Percentiles rank a stretch among this genome's conserved stretches.
Conservation (phyloP, 169 alveolate genomes). For the Plasmodium fragile region DNA sequence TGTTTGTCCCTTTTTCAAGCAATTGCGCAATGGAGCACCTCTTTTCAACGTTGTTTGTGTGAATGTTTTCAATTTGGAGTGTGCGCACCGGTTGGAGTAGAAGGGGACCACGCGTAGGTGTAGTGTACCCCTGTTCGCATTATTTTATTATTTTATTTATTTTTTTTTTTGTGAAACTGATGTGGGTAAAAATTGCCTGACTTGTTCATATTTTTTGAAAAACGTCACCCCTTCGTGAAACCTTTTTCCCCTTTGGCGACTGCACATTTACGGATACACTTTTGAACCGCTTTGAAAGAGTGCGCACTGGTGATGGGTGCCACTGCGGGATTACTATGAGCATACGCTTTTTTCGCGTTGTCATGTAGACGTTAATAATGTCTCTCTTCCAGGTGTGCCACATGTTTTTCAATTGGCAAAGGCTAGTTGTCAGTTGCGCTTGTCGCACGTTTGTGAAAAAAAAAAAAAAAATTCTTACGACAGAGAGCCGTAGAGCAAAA, state of each 20-base stretch:
- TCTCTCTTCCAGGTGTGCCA: background rate
- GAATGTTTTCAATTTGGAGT: background rate
- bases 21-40: background rate
- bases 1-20: background rate
- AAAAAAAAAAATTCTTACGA: background rate
- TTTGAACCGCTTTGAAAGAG: background rate
- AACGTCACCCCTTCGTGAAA: background rate
- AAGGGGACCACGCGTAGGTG: background rate
- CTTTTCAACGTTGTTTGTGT: background rate
- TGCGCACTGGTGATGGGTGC: background rate
- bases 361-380: background rate
- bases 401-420: background rate
- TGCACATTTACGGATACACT: background rate
- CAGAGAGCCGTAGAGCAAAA: slow-evolving; percentile 41
- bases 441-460: background rate
- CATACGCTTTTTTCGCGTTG: background rate
- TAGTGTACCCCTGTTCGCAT: background rate
- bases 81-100: background rate
- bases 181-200: background rate
- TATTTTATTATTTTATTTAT: too few species aligned
- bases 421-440: background rate
- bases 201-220: background rate
- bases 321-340: background rate
- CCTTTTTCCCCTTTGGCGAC: background rate
- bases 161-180: background rate